These are phyloP conservation scores for Epichloe glyceriae DNA, from an alignment of 2,329 filamentous ascomycete species.

Conservation along the genomic window DNA sequence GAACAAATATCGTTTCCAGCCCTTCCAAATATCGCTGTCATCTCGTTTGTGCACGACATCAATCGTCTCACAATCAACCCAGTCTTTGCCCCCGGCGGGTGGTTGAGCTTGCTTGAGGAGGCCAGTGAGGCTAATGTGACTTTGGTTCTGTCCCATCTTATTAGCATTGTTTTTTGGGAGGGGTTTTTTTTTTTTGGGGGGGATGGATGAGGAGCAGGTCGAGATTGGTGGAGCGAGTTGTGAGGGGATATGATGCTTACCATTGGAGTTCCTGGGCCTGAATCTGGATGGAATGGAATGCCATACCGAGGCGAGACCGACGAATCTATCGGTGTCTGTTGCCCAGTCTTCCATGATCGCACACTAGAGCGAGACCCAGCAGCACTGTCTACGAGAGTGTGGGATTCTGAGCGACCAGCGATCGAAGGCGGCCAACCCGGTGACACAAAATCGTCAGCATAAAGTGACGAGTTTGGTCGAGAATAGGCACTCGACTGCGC, in stretches of 20 bases:
- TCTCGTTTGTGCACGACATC: slow-evolving; percentile 29
- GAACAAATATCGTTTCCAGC: slow-evolving; percentile 29
- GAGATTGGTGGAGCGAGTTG: neutral
- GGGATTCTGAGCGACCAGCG: slow-evolving; percentile 14
- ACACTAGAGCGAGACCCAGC: slow-evolving; percentile 13
- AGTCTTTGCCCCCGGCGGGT: slow-evolving; percentile 21
- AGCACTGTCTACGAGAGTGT: slow-evolving; percentile 17
- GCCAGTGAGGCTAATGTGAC: slow-evolving; percentile 27
- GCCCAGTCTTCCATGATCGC: slow-evolving; percentile 12
- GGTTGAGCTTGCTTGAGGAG: slow-evolving; percentile 21
- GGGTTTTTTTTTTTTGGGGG: too few species aligned
- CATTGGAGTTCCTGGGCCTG: slow-evolving; percentile 9
- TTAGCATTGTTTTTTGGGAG: slow-evolving; percentile 1
- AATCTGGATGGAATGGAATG: slow-evolving; percentile 7
- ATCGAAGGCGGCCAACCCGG: slow-evolving; percentile 10
- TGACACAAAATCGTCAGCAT: slow-evolving; percentile 5
- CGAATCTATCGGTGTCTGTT: slow-evolving; percentile 9
- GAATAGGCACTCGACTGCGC: slow-evolving; percentile 1
- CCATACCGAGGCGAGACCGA: slow-evolving; percentile 5
- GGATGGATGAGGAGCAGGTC: neutral
- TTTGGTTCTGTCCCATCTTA: slow-evolving; percentile 23
- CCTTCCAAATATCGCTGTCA: slow-evolving; percentile 30
- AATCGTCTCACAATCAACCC: slow-evolving; percentile 20
- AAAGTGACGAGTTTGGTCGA: slow-evolving; percentile 2
- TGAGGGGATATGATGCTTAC: neutral